Conservation (phyloP, 2,329 filamentous ascomycete species). For the Penicillium thymicola region DNA sequence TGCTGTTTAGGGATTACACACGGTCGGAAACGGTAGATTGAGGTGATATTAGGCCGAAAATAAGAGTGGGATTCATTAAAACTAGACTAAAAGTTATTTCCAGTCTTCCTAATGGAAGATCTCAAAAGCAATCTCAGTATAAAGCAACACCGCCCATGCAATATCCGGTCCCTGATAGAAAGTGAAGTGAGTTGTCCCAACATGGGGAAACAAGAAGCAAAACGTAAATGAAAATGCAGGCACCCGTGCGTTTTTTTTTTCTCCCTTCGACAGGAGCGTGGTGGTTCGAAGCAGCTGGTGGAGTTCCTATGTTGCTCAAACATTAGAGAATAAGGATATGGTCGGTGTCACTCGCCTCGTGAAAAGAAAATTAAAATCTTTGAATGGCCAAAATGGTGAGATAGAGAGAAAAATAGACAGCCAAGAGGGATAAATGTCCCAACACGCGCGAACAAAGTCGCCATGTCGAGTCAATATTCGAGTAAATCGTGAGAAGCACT, state of each 20-base stretch:
- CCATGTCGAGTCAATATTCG: not conserved
- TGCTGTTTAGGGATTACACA: conserved; percentile 37
- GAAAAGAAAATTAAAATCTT: conserved; percentile 5
- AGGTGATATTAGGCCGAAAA: too few relatives aligned
- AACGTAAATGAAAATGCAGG: not conserved
- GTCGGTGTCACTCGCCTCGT: conserved; percentile 1
- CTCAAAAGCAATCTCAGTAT: not conserved
- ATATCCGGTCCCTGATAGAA: not conserved
- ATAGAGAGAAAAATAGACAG: not conserved
- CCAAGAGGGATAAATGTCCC: not conserved
- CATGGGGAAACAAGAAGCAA: not conserved
- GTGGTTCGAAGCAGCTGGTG: not conserved
- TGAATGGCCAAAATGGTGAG: not conserved
- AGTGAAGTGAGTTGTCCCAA: not conserved
- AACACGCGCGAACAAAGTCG: not conserved
- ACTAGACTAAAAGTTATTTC: not conserved
- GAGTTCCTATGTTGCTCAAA: not conserved
- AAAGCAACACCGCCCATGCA: not conserved
- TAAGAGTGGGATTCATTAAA: not conserved
- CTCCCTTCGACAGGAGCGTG: not conserved
- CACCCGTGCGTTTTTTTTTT: not conserved
- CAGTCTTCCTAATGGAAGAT: not conserved
- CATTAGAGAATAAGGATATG: conserved; percentile 5
- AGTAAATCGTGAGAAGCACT: not conserved
- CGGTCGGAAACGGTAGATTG: too few relatives aligned